A percentile compares a stretch with the other conserved stretches of the same genome.
Evolutionary conservation across 2,329 filamentous ascomycete species (phyloP).

Genomic region (Nakataea oryzae): DNA sequence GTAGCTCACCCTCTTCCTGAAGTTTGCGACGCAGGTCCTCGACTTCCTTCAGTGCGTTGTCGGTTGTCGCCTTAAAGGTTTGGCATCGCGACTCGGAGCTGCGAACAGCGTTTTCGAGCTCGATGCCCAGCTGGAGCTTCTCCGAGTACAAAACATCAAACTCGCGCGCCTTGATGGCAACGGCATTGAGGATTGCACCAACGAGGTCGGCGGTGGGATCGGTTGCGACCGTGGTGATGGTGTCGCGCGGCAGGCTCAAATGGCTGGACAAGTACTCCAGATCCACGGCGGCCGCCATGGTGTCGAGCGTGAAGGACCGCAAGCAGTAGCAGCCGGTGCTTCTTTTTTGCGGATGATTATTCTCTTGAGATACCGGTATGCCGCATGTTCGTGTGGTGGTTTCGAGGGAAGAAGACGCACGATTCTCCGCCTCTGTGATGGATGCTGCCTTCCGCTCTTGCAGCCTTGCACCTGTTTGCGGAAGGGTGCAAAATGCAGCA

Average conservation of each 20-base stretch:
- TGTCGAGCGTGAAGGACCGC: conserved; percentile 9
- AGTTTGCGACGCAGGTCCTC: conserved; percentile 74
- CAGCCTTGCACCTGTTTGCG: neutral
- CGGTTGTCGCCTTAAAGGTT: conserved; percentile 68
- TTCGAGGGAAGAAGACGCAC: neutral
- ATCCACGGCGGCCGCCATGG: conserved; percentile 56
- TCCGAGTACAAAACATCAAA: conserved; percentile 74
- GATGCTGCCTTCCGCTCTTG: neutral
- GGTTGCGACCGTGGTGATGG: conserved; percentile 49
- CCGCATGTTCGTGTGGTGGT: neutral
- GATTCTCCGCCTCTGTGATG: neutral
- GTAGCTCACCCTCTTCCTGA: conserved; percentile 62
- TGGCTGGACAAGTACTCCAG: conserved; percentile 63
- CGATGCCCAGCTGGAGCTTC: conserved; percentile 82
- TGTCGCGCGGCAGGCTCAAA: conserved; percentile 56
- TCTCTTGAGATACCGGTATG: neutral
- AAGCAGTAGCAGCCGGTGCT: neutral
- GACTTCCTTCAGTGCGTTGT: conserved; percentile 75
- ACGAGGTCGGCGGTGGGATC: conserved; percentile 72
- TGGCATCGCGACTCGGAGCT: conserved; percentile 75
- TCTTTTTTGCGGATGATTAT: neutral
- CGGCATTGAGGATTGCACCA: conserved; percentile 59
- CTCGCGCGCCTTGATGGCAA: conserved; percentile 72
- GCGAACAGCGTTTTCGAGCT: conserved; percentile 83
- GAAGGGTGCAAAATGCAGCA: neutral